Evolutionary conservation across 176 grass and related monocot genomes (phyloP).

Genomic region (Oryza brachyantha): DNA sequence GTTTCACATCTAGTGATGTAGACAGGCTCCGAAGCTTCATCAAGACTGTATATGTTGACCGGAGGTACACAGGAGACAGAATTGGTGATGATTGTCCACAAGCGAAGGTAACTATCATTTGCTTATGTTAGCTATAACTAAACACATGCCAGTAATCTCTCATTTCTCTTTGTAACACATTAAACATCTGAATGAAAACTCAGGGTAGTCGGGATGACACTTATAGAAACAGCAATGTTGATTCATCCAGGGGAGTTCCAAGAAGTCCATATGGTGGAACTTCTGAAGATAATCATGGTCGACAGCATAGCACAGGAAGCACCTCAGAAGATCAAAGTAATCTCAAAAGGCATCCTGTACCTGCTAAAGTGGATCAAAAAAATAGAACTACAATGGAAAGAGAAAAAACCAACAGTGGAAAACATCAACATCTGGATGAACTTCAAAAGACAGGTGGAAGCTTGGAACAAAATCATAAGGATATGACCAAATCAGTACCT

Average conservation of each 20-base stretch:
- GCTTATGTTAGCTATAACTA: not conserved
- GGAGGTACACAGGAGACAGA: conserved; percentile 41
- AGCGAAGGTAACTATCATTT: conserved; percentile 45
- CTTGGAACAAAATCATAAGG: conserved; percentile 31
- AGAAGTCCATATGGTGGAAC: conserved; percentile 28
- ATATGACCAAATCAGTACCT: not conserved
- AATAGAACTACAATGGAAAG: not conserved
- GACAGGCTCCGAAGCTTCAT: conserved; percentile 64
- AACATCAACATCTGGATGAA: not conserved
- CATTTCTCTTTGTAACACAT: not conserved
- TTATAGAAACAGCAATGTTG: conserved; percentile 29
- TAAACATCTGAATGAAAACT: conserved; percentile 2
- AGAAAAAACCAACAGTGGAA: not conserved
- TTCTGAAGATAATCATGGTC: conserved; percentile 2
- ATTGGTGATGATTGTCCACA: conserved; percentile 38
- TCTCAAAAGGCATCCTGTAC: conserved; percentile 1
- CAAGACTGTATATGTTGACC: conserved; percentile 59
- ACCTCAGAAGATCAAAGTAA: conserved; percentile 12
- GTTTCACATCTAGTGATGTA: conserved; percentile 43
- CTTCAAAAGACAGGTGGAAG: conserved; percentile 26
- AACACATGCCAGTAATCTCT: not conserved
- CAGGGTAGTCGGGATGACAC: conserved; percentile 43
- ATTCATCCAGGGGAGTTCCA: conserved; percentile 37
- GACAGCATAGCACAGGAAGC: conserved; percentile 13
- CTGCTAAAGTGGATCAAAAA: conserved; percentile 24